Evolutionary conservation across 2,329 filamentous ascomycete genomes (phyloP), one percentile per base, ranked within the genome.

Genomic region (Lomentospora prolificans): DNA sequence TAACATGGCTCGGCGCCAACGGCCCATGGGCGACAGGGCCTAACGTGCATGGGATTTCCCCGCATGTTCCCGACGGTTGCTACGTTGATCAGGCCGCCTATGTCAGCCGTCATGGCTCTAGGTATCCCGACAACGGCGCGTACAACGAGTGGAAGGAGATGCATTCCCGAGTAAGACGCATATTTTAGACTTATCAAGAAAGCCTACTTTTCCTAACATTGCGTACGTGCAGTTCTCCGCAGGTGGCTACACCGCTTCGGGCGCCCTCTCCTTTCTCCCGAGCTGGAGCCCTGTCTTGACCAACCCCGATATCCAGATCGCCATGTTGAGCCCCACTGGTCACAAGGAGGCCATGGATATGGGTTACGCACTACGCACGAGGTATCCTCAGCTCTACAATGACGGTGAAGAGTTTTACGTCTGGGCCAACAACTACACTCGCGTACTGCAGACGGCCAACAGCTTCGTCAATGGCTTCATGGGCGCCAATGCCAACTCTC

Each of bases 361-460:
- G 66, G 80, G 79, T 4, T 78, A 80, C 56, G 69, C 69, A 3
- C 70, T 81, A 53, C 67, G 76, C 44, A 77, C 72, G 1, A 70
- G 72, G 65, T 70, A 51, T 24, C 73, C 75, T 0, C 65, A 76
- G 36, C 72, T 86, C 17, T 79, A 80, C 60, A 61, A 64, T 1
- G 71, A 76, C 53, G 73, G 75, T 5, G 70, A 75, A 4, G 63
- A 70, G 7, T 85, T 86, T 61, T 70, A 77, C 7, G 76, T 84
- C 5, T 87, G 81, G 80, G 76, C 81, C 17, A 87, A 87, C 64
- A 79, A 82, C 61, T 86, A 86, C 65, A 77, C 79, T 4, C 76
- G 81, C 4, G 81, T 84, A 0, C 69, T 85, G 9, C 79, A 86
- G 64, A 83, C 81, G 2, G 82, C 82, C 1, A 71, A 78, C 53